These are phyloP conservation scores for Cymbopogon citratus DNA, from an alignment of 176 grass and related monocot genomes.

Conservation along the genomic window DNA sequence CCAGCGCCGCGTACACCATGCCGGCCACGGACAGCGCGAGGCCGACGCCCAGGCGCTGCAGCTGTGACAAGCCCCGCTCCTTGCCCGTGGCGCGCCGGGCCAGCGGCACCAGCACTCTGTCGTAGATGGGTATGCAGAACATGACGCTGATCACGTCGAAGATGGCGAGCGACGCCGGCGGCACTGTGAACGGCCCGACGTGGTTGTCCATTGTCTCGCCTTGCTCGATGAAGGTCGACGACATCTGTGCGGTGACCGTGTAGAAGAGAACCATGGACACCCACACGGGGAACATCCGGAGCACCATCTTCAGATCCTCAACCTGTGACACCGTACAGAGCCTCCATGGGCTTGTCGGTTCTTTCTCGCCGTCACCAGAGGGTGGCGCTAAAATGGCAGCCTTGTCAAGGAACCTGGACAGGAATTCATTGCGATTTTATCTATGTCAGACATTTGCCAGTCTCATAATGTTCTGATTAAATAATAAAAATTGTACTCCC, in stretches of 20 bases:
- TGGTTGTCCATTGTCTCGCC: slow-evolving; percentile 27
- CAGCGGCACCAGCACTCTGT: slow-evolving; percentile 29
- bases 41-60: slow-evolving; percentile 41
- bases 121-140: slow-evolving; percentile 36
- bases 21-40: slow-evolving; percentile 25
- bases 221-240: slow-evolving; percentile 42
- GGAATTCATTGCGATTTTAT: no score
- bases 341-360: slow-evolving; percentile 6
- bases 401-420: neutral
- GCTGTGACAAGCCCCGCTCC: slow-evolving; percentile 40
- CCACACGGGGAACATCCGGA: slow-evolving; percentile 40
- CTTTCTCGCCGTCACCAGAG: neutral
- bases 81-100: slow-evolving; percentile 25
- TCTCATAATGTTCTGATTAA: no score
- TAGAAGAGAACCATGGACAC: slow-evolving; percentile 35
- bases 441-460: neutral
- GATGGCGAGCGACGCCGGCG: slow-evolving; percentile 30
- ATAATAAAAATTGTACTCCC: no score
- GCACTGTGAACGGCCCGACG: slow-evolving; percentile 23
- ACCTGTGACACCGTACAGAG: slow-evolving; percentile 41
- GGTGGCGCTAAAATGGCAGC: neutral
- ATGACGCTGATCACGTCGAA: slow-evolving; percentile 32
- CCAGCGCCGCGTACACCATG: slow-evolving; percentile 18
- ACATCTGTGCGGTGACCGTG: slow-evolving; percentile 31
- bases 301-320: slow-evolving; percentile 41